Evolutionary conservation across 2,329 filamentous ascomycete species (phyloP).

Genomic region (Corinectria fuckeliana): DNA sequence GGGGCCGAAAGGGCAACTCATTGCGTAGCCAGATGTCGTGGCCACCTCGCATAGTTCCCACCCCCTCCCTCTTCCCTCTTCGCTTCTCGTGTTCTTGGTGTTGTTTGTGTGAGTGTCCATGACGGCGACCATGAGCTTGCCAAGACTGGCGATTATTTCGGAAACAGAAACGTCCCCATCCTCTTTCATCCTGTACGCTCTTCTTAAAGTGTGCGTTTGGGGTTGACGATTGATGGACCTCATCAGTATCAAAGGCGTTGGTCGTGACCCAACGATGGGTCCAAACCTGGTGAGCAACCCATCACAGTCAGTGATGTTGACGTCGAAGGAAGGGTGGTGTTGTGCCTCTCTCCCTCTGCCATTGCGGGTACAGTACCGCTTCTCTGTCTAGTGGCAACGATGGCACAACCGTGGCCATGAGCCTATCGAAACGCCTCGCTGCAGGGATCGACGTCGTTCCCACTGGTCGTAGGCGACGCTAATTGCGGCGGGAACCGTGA

Average conservation of each 20-base stretch:
- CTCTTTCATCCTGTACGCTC: background rate
- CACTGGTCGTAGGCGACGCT: background rate
- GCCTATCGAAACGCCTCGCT: constrained; percentile 44
- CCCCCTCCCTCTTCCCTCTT: constrained; percentile 14
- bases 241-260: background rate
- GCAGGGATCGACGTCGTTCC: constrained; percentile 32
- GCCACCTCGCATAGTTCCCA: constrained; percentile 17
- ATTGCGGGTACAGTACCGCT: background rate
- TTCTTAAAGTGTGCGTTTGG: constrained; percentile 8
- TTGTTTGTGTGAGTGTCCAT: constrained; percentile 14
- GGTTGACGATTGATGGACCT: constrained; percentile 3
- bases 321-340: background rate
- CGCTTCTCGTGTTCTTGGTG: constrained; percentile 7
- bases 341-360: background rate
- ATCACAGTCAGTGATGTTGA: background rate
- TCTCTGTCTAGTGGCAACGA: constrained; percentile 17
- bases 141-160: constrained; percentile 5
- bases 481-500: background rate
- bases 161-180: constrained; percentile 1
- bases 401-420: constrained; percentile 35
- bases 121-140: constrained; percentile 24
- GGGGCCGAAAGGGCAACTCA: constrained; percentile 15
- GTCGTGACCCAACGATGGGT: background rate
- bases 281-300: too few species aligned
- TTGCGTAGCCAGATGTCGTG: constrained; percentile 34